phyloP scores from a whole-genome alignment of 1,284 basidiomycete genomes.

The Tilletia indica region DNA sequence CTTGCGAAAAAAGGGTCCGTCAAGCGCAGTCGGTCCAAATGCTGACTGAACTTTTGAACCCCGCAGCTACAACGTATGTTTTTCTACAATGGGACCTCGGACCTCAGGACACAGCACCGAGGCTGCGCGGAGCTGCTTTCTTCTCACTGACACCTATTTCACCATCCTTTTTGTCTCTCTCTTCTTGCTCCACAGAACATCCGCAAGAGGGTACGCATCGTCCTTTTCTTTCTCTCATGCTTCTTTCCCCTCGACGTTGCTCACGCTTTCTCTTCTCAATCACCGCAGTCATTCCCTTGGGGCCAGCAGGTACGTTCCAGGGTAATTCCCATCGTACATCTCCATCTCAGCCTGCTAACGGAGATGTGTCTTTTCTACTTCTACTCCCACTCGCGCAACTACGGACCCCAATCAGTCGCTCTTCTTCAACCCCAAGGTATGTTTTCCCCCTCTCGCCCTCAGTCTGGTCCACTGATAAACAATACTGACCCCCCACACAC shows the following conservation, averaged over 20 bases:
- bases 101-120: not conserved
- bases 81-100: not conserved
- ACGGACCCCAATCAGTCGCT: conserved; percentile 28
- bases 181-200: conserved; percentile 27
- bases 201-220: conserved; percentile 28
- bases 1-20: too few relatives aligned
- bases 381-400: too few relatives aligned
- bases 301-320: conserved; percentile 30
- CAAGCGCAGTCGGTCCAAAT: too few relatives aligned
- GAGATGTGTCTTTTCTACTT: too few relatives aligned
- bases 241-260: not conserved
- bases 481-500: not conserved
- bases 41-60: too few relatives aligned
- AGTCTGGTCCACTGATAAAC: not conserved
- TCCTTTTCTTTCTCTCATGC: conserved; percentile 1
- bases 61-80: conserved; percentile 35
- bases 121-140: too few relatives aligned
- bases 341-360: not conserved
- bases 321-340: too few relatives aligned
- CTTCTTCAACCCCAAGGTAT: conserved; percentile 48
- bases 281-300: conserved; percentile 41
- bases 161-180: not conserved
- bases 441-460: not conserved
- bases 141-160: not conserved
- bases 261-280: not conserved